Conservation (phyloP, 129 eudicot species). For the Chrysanthemum seticuspe region DNA sequence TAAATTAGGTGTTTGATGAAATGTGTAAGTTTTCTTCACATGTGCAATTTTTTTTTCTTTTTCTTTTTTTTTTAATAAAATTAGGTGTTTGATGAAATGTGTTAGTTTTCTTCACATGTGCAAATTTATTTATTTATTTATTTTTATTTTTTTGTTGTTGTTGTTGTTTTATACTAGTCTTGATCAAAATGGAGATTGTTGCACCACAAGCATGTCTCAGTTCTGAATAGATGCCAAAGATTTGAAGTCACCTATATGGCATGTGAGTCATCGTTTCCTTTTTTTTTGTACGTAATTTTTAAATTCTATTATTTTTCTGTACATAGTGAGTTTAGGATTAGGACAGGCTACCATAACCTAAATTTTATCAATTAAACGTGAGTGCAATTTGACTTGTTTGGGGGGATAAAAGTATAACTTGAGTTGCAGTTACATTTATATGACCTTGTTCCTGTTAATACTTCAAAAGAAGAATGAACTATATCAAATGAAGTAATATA, state of each 20-base stretch:
- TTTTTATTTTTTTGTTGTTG: too few relatives aligned
- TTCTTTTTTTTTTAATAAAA: too few relatives aligned
- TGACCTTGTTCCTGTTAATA: not conserved
- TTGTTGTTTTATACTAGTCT: not conserved
- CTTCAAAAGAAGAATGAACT: too few relatives aligned
- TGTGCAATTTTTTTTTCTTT: too few relatives aligned
- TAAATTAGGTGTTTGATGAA: too few relatives aligned
- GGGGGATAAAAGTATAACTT: constrained; percentile 8
- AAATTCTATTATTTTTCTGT: not conserved
- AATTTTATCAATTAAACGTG: not conserved
- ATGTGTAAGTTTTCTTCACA: too few relatives aligned
- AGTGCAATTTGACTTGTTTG: not conserved
- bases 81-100: too few relatives aligned
- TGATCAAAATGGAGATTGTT: not conserved
- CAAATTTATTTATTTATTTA: too few relatives aligned
- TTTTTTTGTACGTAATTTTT: not conserved
- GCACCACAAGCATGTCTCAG: too few relatives aligned
- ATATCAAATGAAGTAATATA: too few relatives aligned
- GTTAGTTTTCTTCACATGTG: too few relatives aligned
- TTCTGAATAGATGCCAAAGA: not conserved
- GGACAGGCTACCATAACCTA: not conserved
- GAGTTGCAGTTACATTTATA: constrained; percentile 3
- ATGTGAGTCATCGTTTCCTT: not conserved
- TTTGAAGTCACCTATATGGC: not conserved
- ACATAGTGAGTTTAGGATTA: constrained; percentile 14